Base-by-base conservation (phyloP, 805 yeast genomes). In the Teunomyces stri region DNA sequence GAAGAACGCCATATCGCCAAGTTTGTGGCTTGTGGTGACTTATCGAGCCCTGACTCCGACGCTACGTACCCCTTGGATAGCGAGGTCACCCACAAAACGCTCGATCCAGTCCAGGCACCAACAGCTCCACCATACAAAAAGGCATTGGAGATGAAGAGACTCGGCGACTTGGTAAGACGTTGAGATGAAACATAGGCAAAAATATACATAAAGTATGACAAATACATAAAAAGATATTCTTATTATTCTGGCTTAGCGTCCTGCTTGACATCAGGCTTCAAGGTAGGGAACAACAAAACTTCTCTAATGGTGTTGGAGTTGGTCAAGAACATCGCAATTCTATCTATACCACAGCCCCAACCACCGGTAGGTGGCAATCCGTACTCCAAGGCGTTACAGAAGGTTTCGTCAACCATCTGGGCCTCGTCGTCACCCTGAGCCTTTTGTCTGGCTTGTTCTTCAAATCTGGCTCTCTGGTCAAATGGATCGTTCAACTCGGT, bases 351-450 rank as follows among this genome's bases (percentile, higher is more conserved):
- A 75, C 96, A 86, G 61, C 99, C 99, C 98, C 98, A 92, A 59
- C 99, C 99, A 70, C 96, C 98, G 60, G 98, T 94, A 62, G 99
- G 99, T 51, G 99, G 99, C 64, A 92, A 81, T 73, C 98, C 99
- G 71, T 89, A 92, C 77, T 92, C 99, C 64, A 92, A 81, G 57
- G 99, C 97, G 62, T 91, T 88, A 79, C 96, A 87, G 91, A 92
- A 92, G 55, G 88, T 86, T 77, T 92, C 99, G 70, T 92, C 99
- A 55, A 94, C 80, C 70, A 90, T 66, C 78, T 92, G 98, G 52
- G 97, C 99, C 77, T 94, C 99, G 65, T 92, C 99, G 66, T 92
- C 99, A 79, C 99, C 99, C 74, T 89, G 97, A 57, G 78, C 98
- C 79, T 92, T 92, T 80, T 94, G 99, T 74, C 88, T 85, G 42